Evolutionary conservation across 1,284 basidiomycete genomes (phyloP), one percentile per base, ranked within the genome.

Genomic region (Peniophora sp.): DNA sequence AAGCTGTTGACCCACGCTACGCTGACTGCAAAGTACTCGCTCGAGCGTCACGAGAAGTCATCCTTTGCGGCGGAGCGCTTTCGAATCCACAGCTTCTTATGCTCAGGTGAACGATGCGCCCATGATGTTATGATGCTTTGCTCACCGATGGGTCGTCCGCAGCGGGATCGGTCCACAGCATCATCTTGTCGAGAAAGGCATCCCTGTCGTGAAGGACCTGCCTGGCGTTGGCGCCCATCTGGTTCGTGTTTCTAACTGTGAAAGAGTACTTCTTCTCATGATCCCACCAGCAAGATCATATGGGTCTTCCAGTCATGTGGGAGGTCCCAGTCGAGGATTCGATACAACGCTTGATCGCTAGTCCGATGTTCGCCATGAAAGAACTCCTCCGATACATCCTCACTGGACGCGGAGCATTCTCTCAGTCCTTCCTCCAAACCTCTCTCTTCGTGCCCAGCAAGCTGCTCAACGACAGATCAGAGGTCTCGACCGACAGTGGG

Each of bases 151-250:
- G n/a, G n/a, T n/a, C n/a, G 15, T 32, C 42, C 12, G 24, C 35
- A 64, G 63, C 49, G 62, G 64, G 11, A 56, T 68, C 23, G 68
- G 67, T 10, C 62, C 65, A 1, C 48, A 50, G 20, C 58, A 58
- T 5, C 65, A 68, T 37, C 58, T 69, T 2, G 43, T 56, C 17
- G 36, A 57, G 8, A 51, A 58, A n/a, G 58, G 58, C 8, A 65
- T 72, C 23, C 44, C 54, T 1, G 50, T 65, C 3, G 17, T 65
- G 10, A 60, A 67, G 17, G 57, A 70, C 50, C 57, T 67, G 3
- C 64, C 67, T 9, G 64, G 60, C 24, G 70, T 72, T n/a, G 70
- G 70, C 2, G 49, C 48, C 18, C 56, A 62, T 48, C 52, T 68
- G 27, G 62, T 61, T 47, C 15, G 52, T 18, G 18, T 17, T 34